Base-by-base conservation (phyloP, 2,329 filamentous ascomycete species). In the Aspergillus proliferans region DNA sequence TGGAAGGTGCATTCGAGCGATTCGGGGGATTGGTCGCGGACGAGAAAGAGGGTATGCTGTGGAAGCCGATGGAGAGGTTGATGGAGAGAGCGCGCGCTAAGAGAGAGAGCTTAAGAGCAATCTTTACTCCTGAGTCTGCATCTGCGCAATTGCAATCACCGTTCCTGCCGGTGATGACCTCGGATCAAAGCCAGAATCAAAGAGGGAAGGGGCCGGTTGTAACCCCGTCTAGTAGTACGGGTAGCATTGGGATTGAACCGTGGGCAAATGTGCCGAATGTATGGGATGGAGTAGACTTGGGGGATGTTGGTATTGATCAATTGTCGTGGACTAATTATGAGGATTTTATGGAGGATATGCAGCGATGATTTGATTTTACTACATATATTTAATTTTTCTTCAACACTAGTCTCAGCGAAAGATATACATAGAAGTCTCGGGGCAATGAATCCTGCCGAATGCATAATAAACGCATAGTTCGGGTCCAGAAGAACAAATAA, bases 11-110 rank as follows among this genome's bases (percentile, higher is more conserved):
- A 3, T 64, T 58, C 38, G 52, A 60, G 6, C 52, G 52, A 9
- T 55, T 59, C n/a, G 55, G 59, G 8, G 30, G 50, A 8, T 15
- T 61, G 3, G 52, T 66, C 15, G 62, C 59, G 3, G 61, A 66
- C 33, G 60, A 56, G 7, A 53, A 61, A 14, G 52, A 62, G 10
- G 62, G 60, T 0, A 60, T 63, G 56, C 52, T 65, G 14, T 66
- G 62, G 63, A 61, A 58, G 26, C 62, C 63, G 3, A 52, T 66
- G 41, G 56, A 63, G 36, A 65, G 59, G 19, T 52, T 66, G 26
- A 66, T 66, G 62, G 51, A 47, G 2, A 60, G 57, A 26, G 62
- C 61, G 2, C 51, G 44, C 6, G 43, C 51, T 6, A 58, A 55
- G 22, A 49, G 53, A 10, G 47, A 54, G 1, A 22, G 47, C 14